Percentiles rank a stretch among this genome's conserved stretches.
phyloP scores from a whole-genome alignment of 2,329 filamentous ascomycete genomes.

The Penicillium sp. region DNA sequence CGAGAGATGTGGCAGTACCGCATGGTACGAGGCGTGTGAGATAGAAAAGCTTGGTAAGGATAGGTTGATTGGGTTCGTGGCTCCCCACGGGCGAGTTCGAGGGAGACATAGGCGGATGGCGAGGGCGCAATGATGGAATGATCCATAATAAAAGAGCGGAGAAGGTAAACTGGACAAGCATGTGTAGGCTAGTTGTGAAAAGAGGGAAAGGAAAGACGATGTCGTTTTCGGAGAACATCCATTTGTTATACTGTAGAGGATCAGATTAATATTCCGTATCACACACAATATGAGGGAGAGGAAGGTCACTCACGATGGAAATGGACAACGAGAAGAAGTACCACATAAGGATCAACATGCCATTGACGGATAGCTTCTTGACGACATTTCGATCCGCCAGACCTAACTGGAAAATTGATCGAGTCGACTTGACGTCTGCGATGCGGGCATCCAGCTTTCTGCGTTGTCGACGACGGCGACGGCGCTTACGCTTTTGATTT shows the following conservation, averaged over 20 bases:
- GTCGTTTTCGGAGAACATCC: constrained; percentile 89
- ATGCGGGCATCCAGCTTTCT: constrained; percentile 66
- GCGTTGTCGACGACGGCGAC: constrained; percentile 62
- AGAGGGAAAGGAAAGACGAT: constrained; percentile 91
- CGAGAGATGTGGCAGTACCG: constrained; percentile 84
- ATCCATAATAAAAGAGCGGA: constrained; percentile 72
- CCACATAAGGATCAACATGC: constrained; percentile 79
- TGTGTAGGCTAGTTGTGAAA: constrained; percentile 91
- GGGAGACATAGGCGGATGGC: constrained; percentile 30
- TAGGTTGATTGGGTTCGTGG: constrained; percentile 46
- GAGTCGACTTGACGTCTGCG: constrained; percentile 56
- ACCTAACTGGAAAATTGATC: constrained; percentile 57
- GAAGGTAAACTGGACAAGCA: constrained; percentile 87
- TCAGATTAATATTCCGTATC: not conserved
- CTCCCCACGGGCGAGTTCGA: constrained; percentile 42
- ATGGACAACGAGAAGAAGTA: constrained; percentile 89
- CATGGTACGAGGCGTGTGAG: constrained; percentile 86
- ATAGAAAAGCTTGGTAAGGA: constrained; percentile 89
- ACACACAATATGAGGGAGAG: not conserved
- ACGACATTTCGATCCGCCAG: constrained; percentile 70
- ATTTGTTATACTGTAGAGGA: constrained; percentile 81
- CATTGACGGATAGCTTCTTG: constrained; percentile 66
- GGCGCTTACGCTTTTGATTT: constrained; percentile 61
- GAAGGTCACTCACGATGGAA: constrained; percentile 63
- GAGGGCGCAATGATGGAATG: constrained; percentile 74